Evolutionary conservation across 2,329 filamentous ascomycete genomes (phyloP), one percentile per base, ranked within the genome.

Genomic region (Colletotrichum neosansevieriae): DNA sequence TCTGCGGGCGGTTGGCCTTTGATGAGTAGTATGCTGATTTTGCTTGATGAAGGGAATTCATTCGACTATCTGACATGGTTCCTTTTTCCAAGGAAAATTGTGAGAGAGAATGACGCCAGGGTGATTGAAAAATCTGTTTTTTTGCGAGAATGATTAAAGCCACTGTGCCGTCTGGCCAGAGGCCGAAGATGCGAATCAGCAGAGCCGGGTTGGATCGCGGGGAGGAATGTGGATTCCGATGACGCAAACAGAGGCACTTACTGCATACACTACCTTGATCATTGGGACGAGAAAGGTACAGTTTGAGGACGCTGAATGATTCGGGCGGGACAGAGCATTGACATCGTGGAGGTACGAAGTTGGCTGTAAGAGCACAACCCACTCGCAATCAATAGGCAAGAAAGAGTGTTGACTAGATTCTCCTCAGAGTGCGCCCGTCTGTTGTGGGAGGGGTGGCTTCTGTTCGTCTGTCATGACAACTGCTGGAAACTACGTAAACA

Each of bases 401-500:
- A 38, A 58, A 17, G 15, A 38, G 32, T 54, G 2, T n/a, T 4
- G 15, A 6, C 29, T 29, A 29, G 36, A 7, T 24, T 32, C 58
- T 44, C 58, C 47, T 44, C 58, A 53, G 36, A 53, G 36, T 61
- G 58, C 47, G 21, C 51, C 24, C 40, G n/a, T 61, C 24, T 51
- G 24, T 6, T 15, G 49, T 24, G 59, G 15, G n/a, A 32, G 3
- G n/a, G n/a, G 12, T 50, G 49, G 5, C 11, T n/a, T 36, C 17
- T 40, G 21, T 13, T 10, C 11, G 24, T 54, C 45, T 67, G 45
- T 42, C 38, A 49, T 64, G 53, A 47, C 45, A 67, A 67, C 45
- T 53, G 42, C 38, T 29, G 12, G 15, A 11, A 58, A 64, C n/a
- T n/a, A n/a, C n/a, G 53, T 19, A 58, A 54, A 67, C 60, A 64